phyloP scores from a whole-genome alignment of 306 rosid genomes.

The Carpinus viminea region DNA sequence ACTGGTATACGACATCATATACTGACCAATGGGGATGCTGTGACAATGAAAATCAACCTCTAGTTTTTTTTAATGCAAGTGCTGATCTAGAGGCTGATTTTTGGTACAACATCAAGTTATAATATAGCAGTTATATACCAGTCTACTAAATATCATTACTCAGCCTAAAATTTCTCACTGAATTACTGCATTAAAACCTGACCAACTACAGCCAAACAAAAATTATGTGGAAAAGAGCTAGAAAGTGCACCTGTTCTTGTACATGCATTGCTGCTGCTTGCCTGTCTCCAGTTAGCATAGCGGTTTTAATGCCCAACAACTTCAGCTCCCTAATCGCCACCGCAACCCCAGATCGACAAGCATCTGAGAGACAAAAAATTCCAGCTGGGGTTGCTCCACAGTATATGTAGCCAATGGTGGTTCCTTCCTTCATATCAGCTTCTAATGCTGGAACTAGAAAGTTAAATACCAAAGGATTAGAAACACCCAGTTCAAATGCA shows the following conservation, averaged over 20 bases:
- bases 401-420: slow-evolving; percentile 75
- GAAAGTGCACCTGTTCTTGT: slow-evolving; percentile 65
- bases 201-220: neutral
- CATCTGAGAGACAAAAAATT: slow-evolving; percentile 66
- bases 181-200: too few species aligned
- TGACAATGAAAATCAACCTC: too few species aligned
- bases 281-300: slow-evolving; percentile 91
- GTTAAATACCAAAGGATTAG: slow-evolving; percentile 18
- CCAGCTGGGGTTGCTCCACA: slow-evolving; percentile 52
- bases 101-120: too few species aligned
- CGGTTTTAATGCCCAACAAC: slow-evolving; percentile 69
- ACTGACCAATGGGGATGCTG: too few species aligned
- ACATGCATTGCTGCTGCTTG: slow-evolving; percentile 73
- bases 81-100: too few species aligned
- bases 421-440: slow-evolving; percentile 59
- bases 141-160: too few species aligned
- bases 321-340: slow-evolving; percentile 70
- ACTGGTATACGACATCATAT: too few species aligned
- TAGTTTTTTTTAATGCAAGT: too few species aligned
- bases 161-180: too few species aligned
- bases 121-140: too few species aligned
- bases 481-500: neutral
- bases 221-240: neutral
- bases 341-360: slow-evolving; percentile 71
- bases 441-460: slow-evolving; percentile 54